Base-by-base conservation (phyloP, 73 alveolate species). In the Durusdinium trenchii region DNA sequence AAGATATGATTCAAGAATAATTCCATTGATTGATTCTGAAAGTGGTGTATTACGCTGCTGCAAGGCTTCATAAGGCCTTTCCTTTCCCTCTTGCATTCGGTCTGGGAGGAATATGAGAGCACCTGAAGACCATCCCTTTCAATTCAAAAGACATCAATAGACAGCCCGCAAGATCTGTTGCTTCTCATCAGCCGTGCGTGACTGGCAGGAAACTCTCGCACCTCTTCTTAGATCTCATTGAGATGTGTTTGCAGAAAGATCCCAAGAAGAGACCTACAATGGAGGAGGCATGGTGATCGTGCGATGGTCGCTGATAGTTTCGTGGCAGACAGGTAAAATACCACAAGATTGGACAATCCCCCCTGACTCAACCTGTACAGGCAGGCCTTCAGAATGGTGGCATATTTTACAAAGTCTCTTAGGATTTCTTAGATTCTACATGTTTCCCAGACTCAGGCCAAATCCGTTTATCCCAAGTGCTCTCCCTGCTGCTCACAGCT, bases 251-350 rank as follows among this genome's bases (percentile, higher is more conserved):
- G 67, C 97, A 91, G 83, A 96, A 96, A 54, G 99, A 96, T 52
- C 99, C 99, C 69, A 86, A 81, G 71, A 96, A 86, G 71, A 67
- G 99, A 52, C 92, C 98, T 30, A 96, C 92, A 79, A 91, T 94
- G 99, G 99, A 94, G 54, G 99, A 94, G 98, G 98, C 90, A 3
- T 3, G 51, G 45, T 47, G 50, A 0, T 35, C 20, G 7, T 46
- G n/a, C 46, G 47, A 28, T 38, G 86, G 54, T 16, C 32, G 23
- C 23, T 57, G 69, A 57, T 16, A 12, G 12, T 57, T 12, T 57
- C 12, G n/a, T 23, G 18, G 18, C 73, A 60, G 73, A 32, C 30
- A 23, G 73, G 23, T 23, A 23, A 32, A 60, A 60, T 60, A 23
- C 18, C 30, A 23, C n/a, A 1, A 60, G 7, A 23, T 0, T 60